A percentile compares a stretch with the other conserved stretches of the same genome.
These are phyloP conservation scores for Trichoderma semiorbis DNA, from an alignment of 2,329 filamentous ascomycete species.

Conservation along the genomic window DNA sequence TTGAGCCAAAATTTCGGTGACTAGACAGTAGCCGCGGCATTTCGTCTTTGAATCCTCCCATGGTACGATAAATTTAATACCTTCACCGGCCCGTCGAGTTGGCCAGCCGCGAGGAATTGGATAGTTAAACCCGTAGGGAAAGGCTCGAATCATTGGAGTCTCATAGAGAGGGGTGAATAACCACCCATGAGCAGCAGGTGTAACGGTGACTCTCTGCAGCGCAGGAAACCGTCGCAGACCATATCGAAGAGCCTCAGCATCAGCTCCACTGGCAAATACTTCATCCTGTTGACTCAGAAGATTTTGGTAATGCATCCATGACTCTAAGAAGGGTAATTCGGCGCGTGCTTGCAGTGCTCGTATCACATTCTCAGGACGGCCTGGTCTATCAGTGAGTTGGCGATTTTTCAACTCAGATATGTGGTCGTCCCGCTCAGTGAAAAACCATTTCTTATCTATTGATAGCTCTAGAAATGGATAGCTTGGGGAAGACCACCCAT, in stretches of 20 bases:
- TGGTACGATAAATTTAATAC: background rate
- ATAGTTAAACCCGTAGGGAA: constrained; percentile 21
- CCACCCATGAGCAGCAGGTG: constrained; percentile 38
- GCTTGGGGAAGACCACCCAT: background rate
- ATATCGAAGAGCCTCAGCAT: constrained; percentile 26
- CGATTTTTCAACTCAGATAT: background rate
- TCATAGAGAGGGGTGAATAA: constrained; percentile 36
- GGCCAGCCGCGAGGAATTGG: background rate
- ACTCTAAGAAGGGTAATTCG: background rate
- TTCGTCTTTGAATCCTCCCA: background rate
- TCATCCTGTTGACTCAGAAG: background rate
- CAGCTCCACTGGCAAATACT: background rate
- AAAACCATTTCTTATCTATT: background rate
- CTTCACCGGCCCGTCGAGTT: background rate
- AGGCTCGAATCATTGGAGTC: constrained; percentile 41
- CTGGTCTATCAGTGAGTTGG: background rate
- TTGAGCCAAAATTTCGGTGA: background rate
- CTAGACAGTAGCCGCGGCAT: background rate
- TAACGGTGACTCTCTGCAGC: constrained; percentile 37
- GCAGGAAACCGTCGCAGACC: constrained; percentile 34
- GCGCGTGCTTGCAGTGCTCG: constrained; percentile 2
- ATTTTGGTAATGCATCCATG: background rate
- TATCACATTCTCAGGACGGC: background rate
- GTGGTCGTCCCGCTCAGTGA: background rate
- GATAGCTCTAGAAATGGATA: background rate